Conservation (phyloP, 1,284 basidiomycete species). For the Sanguinoderma infundibulare region DNA sequence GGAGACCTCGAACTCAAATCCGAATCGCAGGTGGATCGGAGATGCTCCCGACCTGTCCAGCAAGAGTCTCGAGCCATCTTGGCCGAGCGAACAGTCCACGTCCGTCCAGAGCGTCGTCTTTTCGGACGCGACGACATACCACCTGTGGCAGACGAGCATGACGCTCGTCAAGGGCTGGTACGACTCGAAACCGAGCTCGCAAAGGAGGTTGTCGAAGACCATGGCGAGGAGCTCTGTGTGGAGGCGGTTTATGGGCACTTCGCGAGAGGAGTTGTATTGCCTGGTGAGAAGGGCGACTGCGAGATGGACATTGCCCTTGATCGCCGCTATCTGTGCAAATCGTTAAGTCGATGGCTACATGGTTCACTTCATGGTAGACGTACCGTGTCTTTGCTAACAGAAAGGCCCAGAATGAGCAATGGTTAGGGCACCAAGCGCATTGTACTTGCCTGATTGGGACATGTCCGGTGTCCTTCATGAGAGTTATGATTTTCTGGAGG, state of each 20-base stretch:
- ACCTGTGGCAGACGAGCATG: background rate
- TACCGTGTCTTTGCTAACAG: background rate
- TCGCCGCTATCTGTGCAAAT: background rate
- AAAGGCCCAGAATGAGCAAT: background rate
- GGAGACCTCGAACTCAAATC: background rate
- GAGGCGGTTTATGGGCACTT: background rate
- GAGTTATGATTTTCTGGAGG: background rate
- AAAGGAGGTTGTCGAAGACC: background rate
- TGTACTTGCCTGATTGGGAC: background rate
- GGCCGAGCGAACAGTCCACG: background rate
- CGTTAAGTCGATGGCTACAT: background rate
- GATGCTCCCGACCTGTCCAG: background rate
- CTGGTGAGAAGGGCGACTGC: background rate
- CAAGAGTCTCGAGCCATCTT: background rate
- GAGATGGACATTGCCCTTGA: background rate
- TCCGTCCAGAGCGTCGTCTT: background rate
- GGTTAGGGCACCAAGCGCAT: background rate
- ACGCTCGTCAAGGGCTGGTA: background rate
- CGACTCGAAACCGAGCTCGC: background rate
- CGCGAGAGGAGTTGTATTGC: background rate
- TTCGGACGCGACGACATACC: background rate
- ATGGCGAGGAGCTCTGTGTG: background rate
- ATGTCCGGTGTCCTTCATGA: background rate
- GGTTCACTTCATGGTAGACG: background rate
- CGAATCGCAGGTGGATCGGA: background rate